Conservation (phyloP, 2,329 filamentous ascomycete genomes). For the Ophiosphaerella herpotricha region DNA sequence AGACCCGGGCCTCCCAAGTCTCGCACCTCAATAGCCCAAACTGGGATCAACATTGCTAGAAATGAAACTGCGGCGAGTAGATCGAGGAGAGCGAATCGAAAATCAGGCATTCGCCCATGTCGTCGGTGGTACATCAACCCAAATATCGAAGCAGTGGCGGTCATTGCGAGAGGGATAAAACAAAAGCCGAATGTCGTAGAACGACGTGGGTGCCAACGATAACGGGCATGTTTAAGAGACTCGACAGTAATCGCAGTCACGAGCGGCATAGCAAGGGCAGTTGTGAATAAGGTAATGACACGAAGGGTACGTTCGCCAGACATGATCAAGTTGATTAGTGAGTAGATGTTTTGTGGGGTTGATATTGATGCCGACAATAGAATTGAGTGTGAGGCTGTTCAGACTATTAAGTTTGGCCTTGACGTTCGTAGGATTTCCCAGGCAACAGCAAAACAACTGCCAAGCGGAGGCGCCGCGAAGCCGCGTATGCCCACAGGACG, state of each 20-base stretch:
- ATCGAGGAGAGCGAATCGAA: slow-evolving; percentile 11
- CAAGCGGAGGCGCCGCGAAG: background rate
- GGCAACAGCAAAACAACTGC: slow-evolving; percentile 13
- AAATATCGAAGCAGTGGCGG: slow-evolving; percentile 7
- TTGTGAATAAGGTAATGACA: slow-evolving; percentile 8
- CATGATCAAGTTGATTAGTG: background rate
- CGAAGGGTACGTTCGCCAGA: slow-evolving; percentile 16
- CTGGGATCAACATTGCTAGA: slow-evolving; percentile 13
- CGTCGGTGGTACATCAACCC: slow-evolving; percentile 6
- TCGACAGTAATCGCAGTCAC: slow-evolving; percentile 16
- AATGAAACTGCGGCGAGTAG: slow-evolving; percentile 6
- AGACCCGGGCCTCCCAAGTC: slow-evolving; percentile 4
- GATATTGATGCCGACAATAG: background rate
- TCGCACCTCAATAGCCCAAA: slow-evolving; percentile 14
- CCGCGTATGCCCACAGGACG: slow-evolving; percentile 11
- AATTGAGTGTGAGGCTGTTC: background rate
- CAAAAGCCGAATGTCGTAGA: slow-evolving; percentile 17
- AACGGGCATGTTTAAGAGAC: slow-evolving; percentile 2
- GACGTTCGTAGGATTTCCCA: slow-evolving; percentile 6
- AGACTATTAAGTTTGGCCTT: background rate
- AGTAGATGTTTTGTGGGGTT: background rate
- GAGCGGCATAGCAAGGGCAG: slow-evolving; percentile 13
- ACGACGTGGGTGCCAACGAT: background rate
- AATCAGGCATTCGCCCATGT: slow-evolving; percentile 2
- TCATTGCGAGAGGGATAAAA: slow-evolving; percentile 19